A percentile compares a stretch with the other conserved stretches of the same genome.
These are phyloP conservation scores for Suillus cothurnatus DNA, from an alignment of 768 basidiomycete genomes.

Conservation along the genomic window DNA sequence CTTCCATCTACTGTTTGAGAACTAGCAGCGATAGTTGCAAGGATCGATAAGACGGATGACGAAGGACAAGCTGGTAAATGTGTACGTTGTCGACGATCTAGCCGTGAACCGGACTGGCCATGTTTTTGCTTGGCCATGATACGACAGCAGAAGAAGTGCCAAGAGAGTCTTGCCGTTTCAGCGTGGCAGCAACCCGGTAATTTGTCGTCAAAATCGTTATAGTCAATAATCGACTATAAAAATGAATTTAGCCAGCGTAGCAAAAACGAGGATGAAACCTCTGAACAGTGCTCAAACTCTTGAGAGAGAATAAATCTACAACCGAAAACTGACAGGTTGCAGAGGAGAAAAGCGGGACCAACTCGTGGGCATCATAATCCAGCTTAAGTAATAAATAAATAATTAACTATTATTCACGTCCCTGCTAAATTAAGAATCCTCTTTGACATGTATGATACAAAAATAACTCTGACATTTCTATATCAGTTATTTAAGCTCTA, in stretches of 20 bases:
- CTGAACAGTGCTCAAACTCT: background rate
- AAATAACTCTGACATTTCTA: background rate
- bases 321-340: background rate
- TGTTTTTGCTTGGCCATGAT: constrained; percentile 58
- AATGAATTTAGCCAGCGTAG: constrained; percentile 11
- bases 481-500: background rate
- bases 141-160: constrained; percentile 38
- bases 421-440: background rate
- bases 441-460: background rate
- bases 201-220: constrained; percentile 7
- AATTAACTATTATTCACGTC: background rate
- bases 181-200: constrained; percentile 29
- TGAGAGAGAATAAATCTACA: background rate
- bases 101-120: constrained; percentile 29
- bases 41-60: constrained; percentile 51
- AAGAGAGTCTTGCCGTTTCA: constrained; percentile 36
- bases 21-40: constrained; percentile 56
- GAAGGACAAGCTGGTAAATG: constrained; percentile 44
- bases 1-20: constrained; percentile 47
- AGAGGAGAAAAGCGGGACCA: constrained; percentile 9
- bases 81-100: constrained; percentile 8
- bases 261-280: background rate
- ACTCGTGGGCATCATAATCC: constrained; percentile 16
- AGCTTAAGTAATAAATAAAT: constrained; percentile 26
- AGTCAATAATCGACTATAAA: constrained; percentile 20